A percentile compares a stretch with the other conserved stretches of the same genome.
phyloP scores from a whole-genome alignment of 225 moss, liverwort and hornwort species.

The Pleurozium schreberi region DNA sequence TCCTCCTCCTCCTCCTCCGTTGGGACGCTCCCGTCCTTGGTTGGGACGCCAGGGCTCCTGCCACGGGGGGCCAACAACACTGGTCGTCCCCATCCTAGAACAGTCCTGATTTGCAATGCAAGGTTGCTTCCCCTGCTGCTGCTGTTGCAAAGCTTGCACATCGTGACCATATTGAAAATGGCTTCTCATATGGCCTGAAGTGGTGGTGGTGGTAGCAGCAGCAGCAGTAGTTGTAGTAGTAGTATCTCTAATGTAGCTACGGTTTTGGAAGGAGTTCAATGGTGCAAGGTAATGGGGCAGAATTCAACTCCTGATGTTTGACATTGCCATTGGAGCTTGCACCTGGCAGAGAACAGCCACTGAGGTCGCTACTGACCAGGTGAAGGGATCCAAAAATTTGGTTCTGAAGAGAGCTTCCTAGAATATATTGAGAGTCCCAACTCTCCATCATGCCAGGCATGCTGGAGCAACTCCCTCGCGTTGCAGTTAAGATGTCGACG shows the following conservation, averaged over 20 bases:
- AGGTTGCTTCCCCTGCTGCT: not conserved
- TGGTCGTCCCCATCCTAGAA: not conserved
- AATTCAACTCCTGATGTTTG: not conserved
- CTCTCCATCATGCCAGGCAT: conserved; percentile 14
- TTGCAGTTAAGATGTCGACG: conserved; percentile 10
- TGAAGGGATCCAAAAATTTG: conserved; percentile 46
- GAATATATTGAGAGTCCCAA: conserved; percentile 15
- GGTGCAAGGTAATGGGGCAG: conserved; percentile 11
- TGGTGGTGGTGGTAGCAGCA: too few relatives aligned
- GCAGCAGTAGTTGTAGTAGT: not conserved
- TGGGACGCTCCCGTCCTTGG: not conserved
- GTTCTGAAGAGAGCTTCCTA: conserved; percentile 61
- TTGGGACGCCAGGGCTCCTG: not conserved
- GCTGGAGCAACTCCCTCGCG: conserved; percentile 7
- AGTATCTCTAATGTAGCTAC: not conserved
- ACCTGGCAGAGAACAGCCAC: conserved; percentile 6
- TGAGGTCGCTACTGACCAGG: conserved; percentile 15
- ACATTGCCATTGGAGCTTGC: conserved; percentile 12
- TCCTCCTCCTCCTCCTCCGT: not conserved
- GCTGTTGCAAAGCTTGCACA: not conserved
- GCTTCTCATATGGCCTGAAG: not conserved
- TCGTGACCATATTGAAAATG: not conserved
- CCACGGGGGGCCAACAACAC: not conserved
- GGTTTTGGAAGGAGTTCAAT: conserved; percentile 26
- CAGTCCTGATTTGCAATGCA: not conserved